Base-by-base conservation (phyloP, 345 rosid species). In the Eucalyptus rudis region DNA sequence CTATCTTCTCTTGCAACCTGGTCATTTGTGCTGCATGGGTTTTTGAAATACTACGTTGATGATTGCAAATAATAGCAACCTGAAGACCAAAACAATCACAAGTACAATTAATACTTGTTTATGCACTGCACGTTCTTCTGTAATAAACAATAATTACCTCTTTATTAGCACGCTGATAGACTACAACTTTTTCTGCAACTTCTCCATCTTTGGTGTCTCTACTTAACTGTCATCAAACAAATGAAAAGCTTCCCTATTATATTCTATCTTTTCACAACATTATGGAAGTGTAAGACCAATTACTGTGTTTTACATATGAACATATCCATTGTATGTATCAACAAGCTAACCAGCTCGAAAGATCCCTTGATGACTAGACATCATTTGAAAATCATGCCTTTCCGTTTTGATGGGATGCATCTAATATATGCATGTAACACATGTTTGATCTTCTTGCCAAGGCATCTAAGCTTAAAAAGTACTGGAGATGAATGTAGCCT, bases 61-160 rank as follows among this genome's bases (percentile, higher is more conserved):
- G 99, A 90, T 98, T 98, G 94, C 99, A 98, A 87, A 98, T 98
- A 90, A 98, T 96, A 56, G 99, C 99, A 89, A 98, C 99, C 99
- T 98, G 94, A 87, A 90, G 88, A 80, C 86, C 90, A 20, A 87
- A 79, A 83, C 80, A 86, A 36, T 52, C 59, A 33, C 15, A 44
- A 59, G n/a, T 52, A 33, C 64, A 59, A 51, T 51, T 45, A 24
- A 54, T 33, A 33, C 31, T 83, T 89, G 83, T 19, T 47, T 44
- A n/a, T 58, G 54, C 50, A 27, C 31, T 27, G 51, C 36, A 20
- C 7, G 50, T 62, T n/a, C 54, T 66, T 76, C 89, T 68, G 43
- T 76, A 43, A 45, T 59, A 59, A 84, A 33, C 68, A 17, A 33
- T 59, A 15, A 49, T 58, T 93, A 97, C 99, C 99, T 96, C 93